Evolutionary conservation across 2,329 filamentous ascomycete genomes (phyloP).

Genomic region (Cryphonectria nitschkei): DNA sequence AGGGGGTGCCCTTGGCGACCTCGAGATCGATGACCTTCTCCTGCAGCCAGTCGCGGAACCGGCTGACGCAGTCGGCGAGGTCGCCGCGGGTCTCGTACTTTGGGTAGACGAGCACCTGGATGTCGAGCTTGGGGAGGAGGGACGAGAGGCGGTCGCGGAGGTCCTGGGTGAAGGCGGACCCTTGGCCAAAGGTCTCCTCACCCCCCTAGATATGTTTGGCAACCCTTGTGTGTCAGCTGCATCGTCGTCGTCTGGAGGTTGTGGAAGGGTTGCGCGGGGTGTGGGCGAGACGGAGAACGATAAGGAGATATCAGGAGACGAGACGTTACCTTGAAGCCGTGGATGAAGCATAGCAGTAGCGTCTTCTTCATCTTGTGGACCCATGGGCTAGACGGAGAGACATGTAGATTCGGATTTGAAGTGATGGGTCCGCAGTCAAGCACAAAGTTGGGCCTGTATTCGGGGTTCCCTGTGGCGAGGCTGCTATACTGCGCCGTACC

Average conservation of each 20-base stretch:
- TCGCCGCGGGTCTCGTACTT: conserved; percentile 83
- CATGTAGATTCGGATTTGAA: neutral
- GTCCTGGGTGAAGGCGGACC: conserved; percentile 71
- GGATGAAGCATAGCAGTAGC: conserved; percentile 79
- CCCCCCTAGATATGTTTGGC: conserved; percentile 58
- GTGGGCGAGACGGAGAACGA: neutral
- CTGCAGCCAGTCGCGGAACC: conserved; percentile 82
- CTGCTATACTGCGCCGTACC: neutral
- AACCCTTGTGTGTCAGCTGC: neutral
- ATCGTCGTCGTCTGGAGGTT: neutral
- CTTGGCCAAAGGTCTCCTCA: conserved; percentile 74
- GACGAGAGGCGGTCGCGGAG: conserved; percentile 66
- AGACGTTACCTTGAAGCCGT: conserved; percentile 76
- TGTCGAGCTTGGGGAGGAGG: conserved; percentile 69
- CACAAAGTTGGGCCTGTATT: neutral
- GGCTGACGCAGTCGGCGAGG: conserved; percentile 68
- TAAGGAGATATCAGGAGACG: conserved; percentile 6
- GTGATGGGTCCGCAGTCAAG: neutral
- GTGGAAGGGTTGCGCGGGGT: no score
- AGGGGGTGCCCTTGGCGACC: conserved; percentile 77
- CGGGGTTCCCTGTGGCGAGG: neutral
- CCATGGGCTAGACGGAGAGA: conserved; percentile 33
- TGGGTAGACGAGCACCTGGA: conserved; percentile 74
- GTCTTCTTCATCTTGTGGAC: conserved; percentile 71
- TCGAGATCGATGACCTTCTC: conserved; percentile 95